phyloP scores from a whole-genome alignment of 2,329 filamentous ascomycete genomes.

The Curvularia sp. region DNA sequence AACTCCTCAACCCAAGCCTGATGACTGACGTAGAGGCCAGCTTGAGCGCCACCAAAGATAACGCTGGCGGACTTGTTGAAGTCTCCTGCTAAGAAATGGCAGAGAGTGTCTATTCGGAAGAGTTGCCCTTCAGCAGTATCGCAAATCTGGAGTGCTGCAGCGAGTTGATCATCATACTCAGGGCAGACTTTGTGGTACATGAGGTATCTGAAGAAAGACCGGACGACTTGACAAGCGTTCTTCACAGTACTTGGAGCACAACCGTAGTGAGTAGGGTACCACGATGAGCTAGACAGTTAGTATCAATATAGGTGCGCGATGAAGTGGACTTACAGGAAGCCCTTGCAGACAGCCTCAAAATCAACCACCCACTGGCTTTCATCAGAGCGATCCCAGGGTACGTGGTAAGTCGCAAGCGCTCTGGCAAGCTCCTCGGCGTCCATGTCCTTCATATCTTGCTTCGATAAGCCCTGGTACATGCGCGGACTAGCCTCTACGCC shows the following conservation, averaged over 20 bases:
- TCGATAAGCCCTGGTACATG: constrained; percentile 68
- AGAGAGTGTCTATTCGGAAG: constrained; percentile 62
- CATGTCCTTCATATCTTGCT: constrained; percentile 66
- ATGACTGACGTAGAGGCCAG: constrained; percentile 51
- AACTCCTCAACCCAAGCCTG: constrained; percentile 51
- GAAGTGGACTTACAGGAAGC: constrained; percentile 70
- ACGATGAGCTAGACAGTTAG: constrained; percentile 58
- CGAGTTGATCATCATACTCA: constrained; percentile 74
- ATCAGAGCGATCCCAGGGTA: constrained; percentile 58
- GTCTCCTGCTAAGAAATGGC: constrained; percentile 68
- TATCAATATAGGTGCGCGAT: not conserved
- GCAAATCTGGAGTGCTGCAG: constrained; percentile 71
- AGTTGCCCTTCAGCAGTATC: constrained; percentile 72
- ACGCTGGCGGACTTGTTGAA: constrained; percentile 81
- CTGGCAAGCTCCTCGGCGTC: constrained; percentile 69
- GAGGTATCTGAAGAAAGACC: constrained; percentile 89
- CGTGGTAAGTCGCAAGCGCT: constrained; percentile 68
- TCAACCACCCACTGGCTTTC: constrained; percentile 76
- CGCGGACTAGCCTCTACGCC: constrained; percentile 72
- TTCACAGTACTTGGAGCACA: constrained; percentile 59
- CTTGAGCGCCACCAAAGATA: constrained; percentile 67
- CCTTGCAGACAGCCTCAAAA: constrained; percentile 77
- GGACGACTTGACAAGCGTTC: constrained; percentile 71
- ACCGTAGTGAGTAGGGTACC: constrained; percentile 62
- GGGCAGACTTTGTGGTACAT: constrained; percentile 84